phyloP scores from a whole-genome alignment of 345 rosid species.

The Capsella bursapastoris region DNA sequence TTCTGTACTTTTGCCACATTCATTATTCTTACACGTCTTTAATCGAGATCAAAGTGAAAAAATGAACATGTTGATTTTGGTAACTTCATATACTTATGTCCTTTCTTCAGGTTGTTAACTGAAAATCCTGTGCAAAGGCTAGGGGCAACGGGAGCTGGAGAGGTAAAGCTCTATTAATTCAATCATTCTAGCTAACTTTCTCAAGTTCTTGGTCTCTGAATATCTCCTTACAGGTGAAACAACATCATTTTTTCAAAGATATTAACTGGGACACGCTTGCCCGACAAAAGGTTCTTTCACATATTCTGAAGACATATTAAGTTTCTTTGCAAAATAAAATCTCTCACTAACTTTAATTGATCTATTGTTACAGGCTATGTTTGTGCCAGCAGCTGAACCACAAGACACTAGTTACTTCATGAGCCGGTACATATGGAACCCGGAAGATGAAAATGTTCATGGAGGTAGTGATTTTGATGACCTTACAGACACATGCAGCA shows the following conservation, averaged over 20 bases:
- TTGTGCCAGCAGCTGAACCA: constrained; percentile 87
- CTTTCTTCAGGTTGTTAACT: constrained; percentile 71
- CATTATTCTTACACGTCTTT: not conserved
- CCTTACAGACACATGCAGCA: constrained; percentile 77
- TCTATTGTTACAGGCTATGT: constrained; percentile 72
- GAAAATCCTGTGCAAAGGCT: constrained; percentile 89
- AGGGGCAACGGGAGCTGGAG: constrained; percentile 89
- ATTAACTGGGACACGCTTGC: constrained; percentile 96
- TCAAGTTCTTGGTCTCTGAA: not conserved
- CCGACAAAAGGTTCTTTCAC: constrained; percentile 73
- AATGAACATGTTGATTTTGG: constrained; percentile 15
- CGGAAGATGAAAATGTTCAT: constrained; percentile 75
- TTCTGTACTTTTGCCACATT: not conserved
- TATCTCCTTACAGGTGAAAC: constrained; percentile 66
- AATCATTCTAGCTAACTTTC: constrained; percentile 2
- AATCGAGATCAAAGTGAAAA: constrained; percentile 8
- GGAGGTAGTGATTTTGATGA: constrained; percentile 91
- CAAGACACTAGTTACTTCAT: constrained; percentile 91
- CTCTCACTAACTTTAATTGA: constrained; percentile 22
- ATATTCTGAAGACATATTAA: not conserved
- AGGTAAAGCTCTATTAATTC: constrained; percentile 53
- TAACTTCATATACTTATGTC: constrained; percentile 20
- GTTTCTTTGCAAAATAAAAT: not conserved
- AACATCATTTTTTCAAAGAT: constrained; percentile 80
- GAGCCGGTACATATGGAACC: constrained; percentile 92